These are phyloP conservation scores for Rubus parviflorus DNA, from an alignment of 306 rosid genomes.

Conservation along the genomic window DNA sequence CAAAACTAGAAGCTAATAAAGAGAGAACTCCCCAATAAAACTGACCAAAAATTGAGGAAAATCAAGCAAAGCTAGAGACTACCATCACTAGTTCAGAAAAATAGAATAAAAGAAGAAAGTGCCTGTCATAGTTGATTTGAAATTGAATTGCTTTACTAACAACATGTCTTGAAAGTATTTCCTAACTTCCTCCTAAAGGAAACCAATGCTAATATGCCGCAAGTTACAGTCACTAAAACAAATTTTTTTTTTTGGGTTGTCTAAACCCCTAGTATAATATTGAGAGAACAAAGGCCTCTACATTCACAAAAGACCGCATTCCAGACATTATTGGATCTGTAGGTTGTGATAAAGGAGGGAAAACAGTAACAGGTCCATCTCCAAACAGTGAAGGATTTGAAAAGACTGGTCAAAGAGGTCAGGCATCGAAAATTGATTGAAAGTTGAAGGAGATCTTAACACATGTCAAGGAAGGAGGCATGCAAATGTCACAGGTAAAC, in stretches of 20 bases:
- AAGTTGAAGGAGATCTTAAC: background rate
- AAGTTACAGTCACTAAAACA: background rate
- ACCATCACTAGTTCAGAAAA: background rate
- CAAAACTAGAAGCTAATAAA: background rate
- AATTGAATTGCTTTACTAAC: background rate
- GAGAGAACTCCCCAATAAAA: background rate
- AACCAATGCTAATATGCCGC: background rate
- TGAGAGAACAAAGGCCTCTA: background rate
- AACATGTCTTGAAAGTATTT: background rate
- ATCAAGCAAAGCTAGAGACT: background rate
- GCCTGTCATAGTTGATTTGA: background rate
- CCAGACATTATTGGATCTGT: background rate
- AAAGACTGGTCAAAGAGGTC: background rate
- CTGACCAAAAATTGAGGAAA: background rate
- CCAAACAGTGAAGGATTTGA: background rate
- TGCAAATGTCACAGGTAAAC: background rate
- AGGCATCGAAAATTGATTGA: background rate
- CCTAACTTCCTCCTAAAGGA: background rate
- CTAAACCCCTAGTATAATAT: background rate
- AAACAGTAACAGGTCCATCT: background rate
- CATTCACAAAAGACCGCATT: background rate
- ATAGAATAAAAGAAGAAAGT: background rate
- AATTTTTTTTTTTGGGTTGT: background rate
- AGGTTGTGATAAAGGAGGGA: background rate
- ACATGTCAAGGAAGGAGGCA: background rate